Evolutionary conservation across 73 alveolate genomes (phyloP), one percentile per base, ranked within the genome.

Genomic region (Paramecium caudatum): DNA sequence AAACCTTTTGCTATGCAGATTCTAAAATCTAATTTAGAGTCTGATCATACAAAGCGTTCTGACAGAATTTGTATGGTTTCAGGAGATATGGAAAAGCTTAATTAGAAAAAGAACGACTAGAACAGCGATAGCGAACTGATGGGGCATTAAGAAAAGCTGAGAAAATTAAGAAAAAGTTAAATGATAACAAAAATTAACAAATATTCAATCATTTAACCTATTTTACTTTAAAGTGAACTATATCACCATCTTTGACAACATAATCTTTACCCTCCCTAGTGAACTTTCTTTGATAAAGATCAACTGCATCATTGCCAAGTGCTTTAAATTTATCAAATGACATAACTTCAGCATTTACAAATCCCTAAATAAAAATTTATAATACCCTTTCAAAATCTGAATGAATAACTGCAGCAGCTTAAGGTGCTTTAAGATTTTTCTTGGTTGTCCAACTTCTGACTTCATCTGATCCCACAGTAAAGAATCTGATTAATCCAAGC

Each of bases 31-130:
- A 33, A 68, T 23, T 63, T 91, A 2, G 93, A 93, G 21, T 61
- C 96, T 16, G 99, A 98, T 82, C 94, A 96, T 6, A 90, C 97
- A 46, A 78, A 74, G 7, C 91, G 99, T 78, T 49, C 55, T 17
- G 99, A 98, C 82, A 87, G 95, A 37, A 32, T 68, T 6, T 46
- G 88, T 7, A 93, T 97, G 65, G 46, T 81, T 19, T 47, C 62
- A 68, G 99, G 98, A 6, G 91, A 95, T 37, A 93, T 94, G 65
- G 98, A 95, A 81, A 74, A 70, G 99, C 99, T 33, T 96, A 98
- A 91, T 61, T 81, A 27, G 96, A 97, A 61, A 98, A 98, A 82
- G 99, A 98, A 82, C 74, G 83, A 50, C 46, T 97, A 19, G 99
- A 96, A 90, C 90, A 68, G 34, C 47, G 88, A 17, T 96, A 97